A percentile compares a stretch with the other conserved stretches of the same genome.
phyloP scores from a whole-genome alignment of 176 grass and related monocot genomes.

The Juncus inflexus region DNA sequence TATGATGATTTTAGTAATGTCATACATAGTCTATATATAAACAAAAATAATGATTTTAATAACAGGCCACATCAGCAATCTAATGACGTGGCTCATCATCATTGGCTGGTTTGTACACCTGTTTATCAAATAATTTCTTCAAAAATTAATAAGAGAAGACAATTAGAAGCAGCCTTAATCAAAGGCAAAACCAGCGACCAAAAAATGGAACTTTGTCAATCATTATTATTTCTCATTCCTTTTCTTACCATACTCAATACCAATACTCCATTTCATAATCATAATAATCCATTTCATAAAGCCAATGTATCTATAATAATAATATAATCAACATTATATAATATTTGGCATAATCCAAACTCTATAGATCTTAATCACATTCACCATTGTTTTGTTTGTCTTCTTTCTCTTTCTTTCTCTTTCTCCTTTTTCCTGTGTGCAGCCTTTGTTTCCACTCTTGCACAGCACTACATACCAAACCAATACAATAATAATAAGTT shows the following conservation, averaged over 20 bases:
- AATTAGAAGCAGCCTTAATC: constrained; percentile 9
- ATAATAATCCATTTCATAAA: too few relatives aligned
- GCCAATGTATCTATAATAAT: too few relatives aligned
- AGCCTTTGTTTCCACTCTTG: constrained; percentile 29
- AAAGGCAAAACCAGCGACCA: constrained; percentile 25
- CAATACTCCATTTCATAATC: too few relatives aligned
- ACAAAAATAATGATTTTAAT: too few relatives aligned
- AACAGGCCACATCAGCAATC: too few relatives aligned
- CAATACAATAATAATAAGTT: neutral
- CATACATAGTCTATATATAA: too few relatives aligned
- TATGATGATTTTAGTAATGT: too few relatives aligned
- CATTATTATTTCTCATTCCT: neutral
- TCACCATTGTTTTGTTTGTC: constrained; percentile 18
- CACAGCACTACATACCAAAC: neutral
- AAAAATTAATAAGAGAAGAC: constrained; percentile 10
- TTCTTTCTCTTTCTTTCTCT: neutral
- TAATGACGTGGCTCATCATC: too few relatives aligned
- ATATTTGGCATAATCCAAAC: constrained; percentile 14
- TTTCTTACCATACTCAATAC: neutral
- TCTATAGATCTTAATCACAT: constrained; percentile 9
- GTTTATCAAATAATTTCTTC: neutral
- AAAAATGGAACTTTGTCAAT: constrained; percentile 17
- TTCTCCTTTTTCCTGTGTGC: constrained; percentile 21
- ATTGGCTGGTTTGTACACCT: too few relatives aligned
- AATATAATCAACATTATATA: constrained; percentile 5